phyloP scores from a whole-genome alignment of 805 yeast species.

The Candida fluviatilis region DNA sequence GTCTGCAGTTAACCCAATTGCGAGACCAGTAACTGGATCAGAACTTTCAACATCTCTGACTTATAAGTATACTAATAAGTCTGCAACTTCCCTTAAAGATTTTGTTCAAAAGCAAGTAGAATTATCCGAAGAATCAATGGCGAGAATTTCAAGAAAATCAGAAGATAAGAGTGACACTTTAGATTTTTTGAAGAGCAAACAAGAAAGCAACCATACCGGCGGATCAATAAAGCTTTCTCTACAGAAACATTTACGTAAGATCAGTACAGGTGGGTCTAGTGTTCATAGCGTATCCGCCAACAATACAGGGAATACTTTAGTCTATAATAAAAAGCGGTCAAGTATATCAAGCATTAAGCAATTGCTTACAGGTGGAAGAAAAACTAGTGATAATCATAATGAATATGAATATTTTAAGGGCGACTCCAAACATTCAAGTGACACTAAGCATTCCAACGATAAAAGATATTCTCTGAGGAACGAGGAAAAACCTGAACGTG shows the following conservation, averaged over 20 bases:
- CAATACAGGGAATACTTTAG: constrained; percentile 15
- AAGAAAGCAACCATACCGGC: constrained; percentile 36
- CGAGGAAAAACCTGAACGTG: background rate
- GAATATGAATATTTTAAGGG: background rate
- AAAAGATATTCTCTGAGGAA: background rate
- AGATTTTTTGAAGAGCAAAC: constrained; percentile 33
- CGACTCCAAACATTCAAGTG: constrained; percentile 7
- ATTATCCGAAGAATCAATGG: constrained; percentile 13
- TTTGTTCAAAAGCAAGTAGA: constrained; percentile 29
- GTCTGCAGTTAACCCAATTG: constrained; percentile 6
- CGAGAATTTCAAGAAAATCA: constrained; percentile 14
- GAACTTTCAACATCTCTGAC: background rate
- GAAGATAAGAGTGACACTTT: constrained; percentile 28
- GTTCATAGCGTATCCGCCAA: constrained; percentile 12
- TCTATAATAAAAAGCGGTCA: constrained; percentile 16
- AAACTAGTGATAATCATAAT: background rate
- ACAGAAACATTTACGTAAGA: constrained; percentile 31
- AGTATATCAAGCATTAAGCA: constrained; percentile 28
- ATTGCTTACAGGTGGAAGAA: constrained; percentile 3
- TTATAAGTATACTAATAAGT: constrained; percentile 5
- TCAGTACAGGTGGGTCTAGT: constrained; percentile 35
- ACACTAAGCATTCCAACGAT: background rate
- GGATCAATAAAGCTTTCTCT: constrained; percentile 33
- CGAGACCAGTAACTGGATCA: constrained; percentile 3
- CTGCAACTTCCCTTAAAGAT: constrained; percentile 16